Base-by-base conservation (phyloP, 768 basidiomycete genomes). In the Gloeostereum incarnatum region DNA sequence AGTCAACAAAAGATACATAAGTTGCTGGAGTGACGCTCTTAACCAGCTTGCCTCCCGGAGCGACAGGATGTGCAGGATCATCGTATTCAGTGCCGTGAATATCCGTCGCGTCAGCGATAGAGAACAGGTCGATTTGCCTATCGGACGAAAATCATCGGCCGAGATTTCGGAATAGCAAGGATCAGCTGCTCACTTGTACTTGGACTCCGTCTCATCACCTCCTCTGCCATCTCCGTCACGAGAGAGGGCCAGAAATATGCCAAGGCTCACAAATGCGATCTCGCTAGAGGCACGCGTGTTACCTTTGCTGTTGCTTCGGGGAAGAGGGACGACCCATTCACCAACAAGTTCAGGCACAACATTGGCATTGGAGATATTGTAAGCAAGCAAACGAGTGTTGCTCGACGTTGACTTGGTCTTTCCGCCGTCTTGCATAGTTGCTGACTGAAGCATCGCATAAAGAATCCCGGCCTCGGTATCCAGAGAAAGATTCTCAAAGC, bases 361-460 rank as follows among this genome's bases (percentile, higher is more conserved):
- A 0, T 50, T 40, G 1, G 61, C 51, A 25, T 58, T 48, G 1
- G 64, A 57, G 26, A 80, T 54, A 47, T 80, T 60, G 44, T 69
- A 83, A 0, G 69, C 71, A 30, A 79, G 53, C 19, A 81, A 57
- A 11, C 79, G 68, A 3, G 77, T 75, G 53, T 62, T 73, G 5
- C 71, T 59, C 0, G 66, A 64, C 6, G 68, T 73, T 3, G 49
- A 53, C 44, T 71, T 67, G 39, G 63, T 55, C 26, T 49, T 45
- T 0, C 73, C 74, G n/a, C 78, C 75, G 45, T 81, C 80, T 45
- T 82, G 80, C 3, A 77, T 66, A 1, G 72, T 65, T 0, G 76
- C 80, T 4, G 70, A 66, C 47, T 84, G 81, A 1, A 82, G 62
- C 47, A 81, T 65, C 0, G 68, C 77, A 49, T 76, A 82, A 2